A percentile compares a stretch with the other conserved stretches of the same genome.
Conservation (phyloP, 2,329 filamentous ascomycete genomes). For the Colletotrichum trifolii region DNA sequence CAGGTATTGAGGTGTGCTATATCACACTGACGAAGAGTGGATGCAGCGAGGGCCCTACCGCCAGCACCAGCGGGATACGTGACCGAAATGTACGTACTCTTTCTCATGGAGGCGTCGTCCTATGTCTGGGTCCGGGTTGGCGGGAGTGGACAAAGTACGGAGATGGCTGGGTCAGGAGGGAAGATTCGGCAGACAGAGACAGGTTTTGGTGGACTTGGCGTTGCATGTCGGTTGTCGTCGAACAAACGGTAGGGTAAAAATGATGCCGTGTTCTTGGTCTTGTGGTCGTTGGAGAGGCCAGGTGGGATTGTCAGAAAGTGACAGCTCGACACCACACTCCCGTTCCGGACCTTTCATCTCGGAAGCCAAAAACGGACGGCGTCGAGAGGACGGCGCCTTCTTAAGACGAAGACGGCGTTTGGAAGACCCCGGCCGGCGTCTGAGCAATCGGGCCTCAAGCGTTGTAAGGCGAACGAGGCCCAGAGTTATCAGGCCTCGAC, state of each 20-base stretch:
- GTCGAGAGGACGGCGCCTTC: constrained; percentile 20
- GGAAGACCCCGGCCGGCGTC: no score
- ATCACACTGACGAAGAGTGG: background rate
- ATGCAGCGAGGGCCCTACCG: constrained; percentile 11
- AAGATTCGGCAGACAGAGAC: constrained; percentile 1
- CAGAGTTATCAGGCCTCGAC: constrained; percentile 22
- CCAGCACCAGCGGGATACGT: constrained; percentile 10
- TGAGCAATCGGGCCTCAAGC: constrained; percentile 19
- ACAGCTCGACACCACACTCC: background rate
- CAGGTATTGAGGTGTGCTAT: background rate
- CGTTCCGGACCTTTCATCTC: background rate
- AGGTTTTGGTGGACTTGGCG: constrained; percentile 24
- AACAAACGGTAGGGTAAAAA: background rate
- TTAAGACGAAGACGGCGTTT: constrained; percentile 23
- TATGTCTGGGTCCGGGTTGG: constrained; percentile 3
- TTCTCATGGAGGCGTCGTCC: no score
- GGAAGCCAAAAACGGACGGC: constrained; percentile 23
- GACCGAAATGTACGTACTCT: constrained; percentile 11
- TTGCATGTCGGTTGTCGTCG: background rate
- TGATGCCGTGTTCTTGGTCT: constrained; percentile 6
- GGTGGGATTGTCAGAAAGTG: background rate
- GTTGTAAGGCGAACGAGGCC: constrained; percentile 24
- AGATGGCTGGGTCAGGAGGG: constrained; percentile 15
- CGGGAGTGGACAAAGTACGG: constrained; percentile 6
- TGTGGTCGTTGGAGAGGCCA: background rate